Percentiles rank a stretch among this genome's conserved stretches.
Evolutionary conservation across 164 flowering plant species (phyloP).

Genomic region (Euptelea pleiosperma): DNA sequence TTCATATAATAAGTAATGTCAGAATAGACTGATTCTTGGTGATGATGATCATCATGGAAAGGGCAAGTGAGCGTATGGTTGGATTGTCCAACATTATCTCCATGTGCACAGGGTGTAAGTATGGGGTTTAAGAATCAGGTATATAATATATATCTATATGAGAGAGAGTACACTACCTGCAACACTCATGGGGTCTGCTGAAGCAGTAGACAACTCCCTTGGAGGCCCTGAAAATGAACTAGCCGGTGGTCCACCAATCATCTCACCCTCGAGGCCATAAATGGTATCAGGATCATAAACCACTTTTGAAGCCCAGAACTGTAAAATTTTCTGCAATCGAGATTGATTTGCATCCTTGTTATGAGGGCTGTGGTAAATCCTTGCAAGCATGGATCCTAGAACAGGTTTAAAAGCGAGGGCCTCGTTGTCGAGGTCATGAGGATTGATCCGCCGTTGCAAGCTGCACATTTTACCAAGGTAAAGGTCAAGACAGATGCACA

Average conservation of each 20-base stretch:
- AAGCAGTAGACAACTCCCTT: conserved; percentile 37
- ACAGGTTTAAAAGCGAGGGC: conserved; percentile 95
- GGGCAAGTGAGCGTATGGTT: too few relatives aligned
- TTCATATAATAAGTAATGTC: too few relatives aligned
- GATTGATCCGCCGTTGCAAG: conserved; percentile 70
- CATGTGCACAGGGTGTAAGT: too few relatives aligned
- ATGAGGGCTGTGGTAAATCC: conserved; percentile 86
- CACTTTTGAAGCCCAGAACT: conserved; percentile 98
- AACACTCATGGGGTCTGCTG: conserved; percentile 33
- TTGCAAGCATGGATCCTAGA: conserved; percentile 86
- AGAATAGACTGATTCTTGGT: too few relatives aligned
- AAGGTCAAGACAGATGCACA: conserved; percentile 10
- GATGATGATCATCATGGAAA: too few relatives aligned
- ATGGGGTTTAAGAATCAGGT: too few relatives aligned
- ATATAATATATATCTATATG: too few relatives aligned
- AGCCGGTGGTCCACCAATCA: conserved; percentile 65
- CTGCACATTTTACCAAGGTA: conserved; percentile 39
- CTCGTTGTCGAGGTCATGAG: conserved; percentile 83
- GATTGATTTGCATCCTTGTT: conserved; percentile 89
- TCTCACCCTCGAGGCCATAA: conserved; percentile 68
- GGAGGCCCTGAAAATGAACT: conserved; percentile 43
- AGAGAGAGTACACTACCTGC: conserved; percentile 50
- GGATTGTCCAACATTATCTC: too few relatives aligned
- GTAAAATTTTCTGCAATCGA: conserved; percentile 78
- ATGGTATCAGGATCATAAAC: conserved; percentile 87